Conservation (phyloP, 768 basidiomycete species). For the Tephrocybe sp. region DNA sequence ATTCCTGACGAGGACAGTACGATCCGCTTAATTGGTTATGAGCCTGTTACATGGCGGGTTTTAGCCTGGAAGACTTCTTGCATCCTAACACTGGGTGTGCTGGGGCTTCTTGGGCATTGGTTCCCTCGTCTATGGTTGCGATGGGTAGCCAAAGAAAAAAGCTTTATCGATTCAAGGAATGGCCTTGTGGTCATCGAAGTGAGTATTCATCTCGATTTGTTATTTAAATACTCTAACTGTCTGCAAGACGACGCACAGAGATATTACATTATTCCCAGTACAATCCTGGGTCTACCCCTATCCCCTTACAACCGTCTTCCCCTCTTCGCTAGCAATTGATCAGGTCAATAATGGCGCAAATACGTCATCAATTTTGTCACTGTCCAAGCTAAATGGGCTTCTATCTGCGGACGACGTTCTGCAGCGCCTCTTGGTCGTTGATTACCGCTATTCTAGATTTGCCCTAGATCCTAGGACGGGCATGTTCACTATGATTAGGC, state of each 20-base stretch:
- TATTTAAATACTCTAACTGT: conserved; percentile 17
- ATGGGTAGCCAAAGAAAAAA: conserved; percentile 81
- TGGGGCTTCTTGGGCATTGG: conserved; percentile 90
- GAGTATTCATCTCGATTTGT: conserved; percentile 23
- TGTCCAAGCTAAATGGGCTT: conserved; percentile 31
- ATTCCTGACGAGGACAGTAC: conserved; percentile 89
- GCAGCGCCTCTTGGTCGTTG: conserved; percentile 63
- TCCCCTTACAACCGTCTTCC: conserved; percentile 79
- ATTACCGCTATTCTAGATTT: conserved; percentile 93
- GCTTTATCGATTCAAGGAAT: conserved; percentile 67
- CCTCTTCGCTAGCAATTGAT: conserved; percentile 31
- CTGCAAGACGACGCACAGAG: conserved; percentile 79
- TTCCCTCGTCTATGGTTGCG: conserved; percentile 89
- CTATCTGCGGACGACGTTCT: conserved; percentile 38
- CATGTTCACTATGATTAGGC: conserved; percentile 82
- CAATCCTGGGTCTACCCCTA: conserved; percentile 73
- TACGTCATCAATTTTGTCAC: conserved; percentile 14
- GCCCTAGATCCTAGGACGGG: conserved; percentile 84
- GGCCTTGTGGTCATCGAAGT: conserved; percentile 93
- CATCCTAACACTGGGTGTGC: conserved; percentile 63
- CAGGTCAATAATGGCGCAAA: conserved; percentile 23
- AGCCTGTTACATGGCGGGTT: conserved; percentile 60
- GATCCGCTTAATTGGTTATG: conserved; percentile 85
- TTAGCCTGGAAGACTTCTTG: conserved; percentile 74
- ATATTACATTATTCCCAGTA: conserved; percentile 76